Percentiles rank a stretch among this genome's conserved stretches.
Evolutionary conservation across 805 yeast species (phyloP).

Genomic region (Kregervanrija pseudodelftensis): DNA sequence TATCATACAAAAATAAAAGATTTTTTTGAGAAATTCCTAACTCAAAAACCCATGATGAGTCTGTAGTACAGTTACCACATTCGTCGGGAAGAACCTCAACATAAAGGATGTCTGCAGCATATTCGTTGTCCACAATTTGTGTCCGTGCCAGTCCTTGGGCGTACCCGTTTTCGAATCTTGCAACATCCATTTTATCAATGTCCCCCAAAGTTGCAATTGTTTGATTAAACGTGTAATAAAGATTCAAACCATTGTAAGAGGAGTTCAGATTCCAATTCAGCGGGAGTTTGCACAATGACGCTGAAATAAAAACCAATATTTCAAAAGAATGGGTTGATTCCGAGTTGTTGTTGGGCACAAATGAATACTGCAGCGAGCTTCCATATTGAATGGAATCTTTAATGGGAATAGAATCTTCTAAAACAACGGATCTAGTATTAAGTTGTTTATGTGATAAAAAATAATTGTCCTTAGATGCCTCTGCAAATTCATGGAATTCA

Average conservation of each 20-base stretch:
- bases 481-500: too few species aligned
- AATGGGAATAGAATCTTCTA: slow-evolving; percentile 9
- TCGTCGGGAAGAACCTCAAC: slow-evolving; percentile 19
- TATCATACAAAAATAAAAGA: slow-evolving; percentile 65
- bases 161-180: slow-evolving; percentile 21
- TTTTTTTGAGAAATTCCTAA: slow-evolving; percentile 60
- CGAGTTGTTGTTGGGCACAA: slow-evolving; percentile 1
- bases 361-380: slow-evolving; percentile 1
- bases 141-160: slow-evolving; percentile 15
- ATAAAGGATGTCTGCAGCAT: slow-evolving; percentile 11
- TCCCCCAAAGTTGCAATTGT: slow-evolving; percentile 8
- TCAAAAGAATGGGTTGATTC: slow-evolving; percentile 30
- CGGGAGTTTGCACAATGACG: slow-evolving; percentile 40
- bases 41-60: slow-evolving; percentile 48
- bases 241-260: slow-evolving; percentile 16
- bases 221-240: slow-evolving; percentile 22
- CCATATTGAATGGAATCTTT: slow-evolving; percentile 9
- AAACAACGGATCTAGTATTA: not conserved
- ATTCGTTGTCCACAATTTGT: slow-evolving; percentile 8
- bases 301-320: slow-evolving; percentile 42
- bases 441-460: too few species aligned
- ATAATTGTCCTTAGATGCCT: too few species aligned
- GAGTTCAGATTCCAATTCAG: slow-evolving; percentile 6
- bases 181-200: slow-evolving; percentile 7
- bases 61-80: slow-evolving; percentile 13